These are phyloP conservation scores for Rostrohypoxylon terebratum DNA, from an alignment of 495 filamentous ascomycete species.

Conservation along the genomic window DNA sequence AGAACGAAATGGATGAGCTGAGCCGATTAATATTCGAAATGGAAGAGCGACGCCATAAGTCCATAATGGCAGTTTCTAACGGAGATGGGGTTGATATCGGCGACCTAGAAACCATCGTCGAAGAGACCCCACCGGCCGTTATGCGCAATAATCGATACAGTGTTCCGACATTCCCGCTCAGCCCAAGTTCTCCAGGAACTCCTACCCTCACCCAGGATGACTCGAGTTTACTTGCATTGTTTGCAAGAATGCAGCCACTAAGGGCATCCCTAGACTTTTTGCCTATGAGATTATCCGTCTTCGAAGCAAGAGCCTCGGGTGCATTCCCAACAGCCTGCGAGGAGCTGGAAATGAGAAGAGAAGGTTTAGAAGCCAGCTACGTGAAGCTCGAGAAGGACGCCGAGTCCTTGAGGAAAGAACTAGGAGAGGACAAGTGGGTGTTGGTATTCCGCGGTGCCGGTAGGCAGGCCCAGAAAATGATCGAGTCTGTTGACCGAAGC, in stretches of 20 bases:
- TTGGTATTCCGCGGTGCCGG: conserved; percentile 94
- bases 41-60: conserved; percentile 90
- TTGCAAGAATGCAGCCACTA: conserved; percentile 94
- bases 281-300: conserved; percentile 92
- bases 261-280: conserved; percentile 94
- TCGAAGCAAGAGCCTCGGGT: conserved; percentile 77
- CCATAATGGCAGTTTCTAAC: conserved; percentile 68
- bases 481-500: conserved; percentile 88
- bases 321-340: conserved; percentile 90
- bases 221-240: conserved; percentile 82
- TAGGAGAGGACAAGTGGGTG: conserved; percentile 96
- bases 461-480: conserved; percentile 92
- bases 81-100: conserved; percentile 80
- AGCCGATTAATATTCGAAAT: conserved; percentile 90
- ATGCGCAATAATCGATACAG: conserved; percentile 73
- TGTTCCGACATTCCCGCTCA: conserved; percentile 67
- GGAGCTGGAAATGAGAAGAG: conserved; percentile 79
- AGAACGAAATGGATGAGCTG: conserved; percentile 86
- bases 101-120: conserved; percentile 92
- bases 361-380: conserved; percentile 79
- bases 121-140: conserved; percentile 77
- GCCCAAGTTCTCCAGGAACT: conserved; percentile 67
- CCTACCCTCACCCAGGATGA: conserved; percentile 78
- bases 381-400: conserved; percentile 87
- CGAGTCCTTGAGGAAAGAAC: conserved; percentile 83